Percentiles rank a stretch among this genome's conserved stretches.
phyloP scores from a whole-genome alignment of 2,329 filamentous ascomycete species.

The Trichophyton mentagrophytes region DNA sequence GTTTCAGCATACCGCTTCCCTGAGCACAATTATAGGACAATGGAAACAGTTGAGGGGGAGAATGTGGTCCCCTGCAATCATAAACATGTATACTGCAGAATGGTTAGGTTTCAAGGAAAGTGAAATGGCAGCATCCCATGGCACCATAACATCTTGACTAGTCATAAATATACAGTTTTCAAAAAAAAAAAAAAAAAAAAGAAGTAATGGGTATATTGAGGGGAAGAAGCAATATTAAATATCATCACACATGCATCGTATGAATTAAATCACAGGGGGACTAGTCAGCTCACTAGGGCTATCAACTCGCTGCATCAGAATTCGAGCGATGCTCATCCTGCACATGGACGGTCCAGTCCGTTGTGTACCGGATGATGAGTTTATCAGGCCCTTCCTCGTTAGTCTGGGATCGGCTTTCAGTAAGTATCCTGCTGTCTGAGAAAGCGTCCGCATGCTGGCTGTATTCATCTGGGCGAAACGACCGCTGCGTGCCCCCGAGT shows the following conservation, averaged over 20 bases:
- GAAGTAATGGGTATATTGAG: background rate
- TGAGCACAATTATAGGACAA: background rate
- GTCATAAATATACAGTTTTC: background rate
- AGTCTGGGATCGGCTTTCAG: background rate
- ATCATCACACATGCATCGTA: background rate
- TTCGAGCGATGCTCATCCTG: background rate
- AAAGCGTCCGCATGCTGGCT: background rate
- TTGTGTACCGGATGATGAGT: constrained; percentile 12
- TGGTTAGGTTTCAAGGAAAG: background rate
- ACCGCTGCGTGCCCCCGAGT: background rate
- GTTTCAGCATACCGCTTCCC: background rate
- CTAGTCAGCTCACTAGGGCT: no score
- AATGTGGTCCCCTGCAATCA: background rate
- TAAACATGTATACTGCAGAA: background rate
- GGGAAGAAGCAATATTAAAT: background rate
- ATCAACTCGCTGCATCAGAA: background rate
- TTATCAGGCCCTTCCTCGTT: constrained; percentile 6
- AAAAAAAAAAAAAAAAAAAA: background rate
- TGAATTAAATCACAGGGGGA: background rate
- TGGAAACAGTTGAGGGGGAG: background rate
- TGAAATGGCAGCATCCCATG: background rate
- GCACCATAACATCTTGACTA: background rate
- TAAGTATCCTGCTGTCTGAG: background rate
- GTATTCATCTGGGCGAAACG: background rate
- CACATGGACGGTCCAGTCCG: constrained; percentile 9